Percentiles rank a stretch among this genome's conserved stretches.
Evolutionary conservation across 352 stramenopile species (phyloP).

Genomic region (Phytopythium boreale): DNA sequence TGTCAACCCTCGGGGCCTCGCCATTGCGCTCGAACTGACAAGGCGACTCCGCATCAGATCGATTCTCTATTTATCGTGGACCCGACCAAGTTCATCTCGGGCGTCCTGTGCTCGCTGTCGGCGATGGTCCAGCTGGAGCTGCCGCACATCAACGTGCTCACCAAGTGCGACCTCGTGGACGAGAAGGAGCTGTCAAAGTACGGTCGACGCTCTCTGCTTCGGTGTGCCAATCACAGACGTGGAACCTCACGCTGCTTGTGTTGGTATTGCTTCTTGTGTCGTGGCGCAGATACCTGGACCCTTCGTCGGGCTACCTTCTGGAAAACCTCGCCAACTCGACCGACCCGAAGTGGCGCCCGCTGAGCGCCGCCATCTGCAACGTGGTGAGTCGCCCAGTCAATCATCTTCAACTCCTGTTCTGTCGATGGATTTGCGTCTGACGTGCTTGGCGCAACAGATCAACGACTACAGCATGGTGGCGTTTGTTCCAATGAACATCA

Average conservation of each 20-base stretch:
- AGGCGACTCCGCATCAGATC: conserved; percentile 49
- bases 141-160: conserved; percentile 92
- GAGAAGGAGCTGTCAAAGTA: conserved; percentile 89
- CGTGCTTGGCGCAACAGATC: conserved; percentile 36
- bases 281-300: conserved; percentile 62
- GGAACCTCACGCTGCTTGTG: conserved; percentile 4
- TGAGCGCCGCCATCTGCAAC: conserved; percentile 84
- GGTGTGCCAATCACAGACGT: neutral
- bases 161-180: conserved; percentile 90
- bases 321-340: conserved; percentile 79
- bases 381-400: conserved; percentile 45
- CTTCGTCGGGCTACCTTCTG: conserved; percentile 78
- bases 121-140: conserved; percentile 99
- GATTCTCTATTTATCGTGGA: conserved; percentile 94
- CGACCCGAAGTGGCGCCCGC: conserved; percentile 78
- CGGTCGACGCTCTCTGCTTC: conserved; percentile 5
- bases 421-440: conserved; percentile 5
- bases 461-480: conserved; percentile 97
- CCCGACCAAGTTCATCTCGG: conserved; percentile 98
- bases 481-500: conserved; percentile 97
- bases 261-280: neutral
- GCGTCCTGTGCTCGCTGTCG: conserved; percentile 94
- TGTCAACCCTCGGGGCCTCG: too few relatives aligned
- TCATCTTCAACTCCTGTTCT: neutral
- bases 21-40: too few relatives aligned